Conservation (phyloP, 1,139 yeast genomes). For the Pichia kudriavzevii region DNA sequence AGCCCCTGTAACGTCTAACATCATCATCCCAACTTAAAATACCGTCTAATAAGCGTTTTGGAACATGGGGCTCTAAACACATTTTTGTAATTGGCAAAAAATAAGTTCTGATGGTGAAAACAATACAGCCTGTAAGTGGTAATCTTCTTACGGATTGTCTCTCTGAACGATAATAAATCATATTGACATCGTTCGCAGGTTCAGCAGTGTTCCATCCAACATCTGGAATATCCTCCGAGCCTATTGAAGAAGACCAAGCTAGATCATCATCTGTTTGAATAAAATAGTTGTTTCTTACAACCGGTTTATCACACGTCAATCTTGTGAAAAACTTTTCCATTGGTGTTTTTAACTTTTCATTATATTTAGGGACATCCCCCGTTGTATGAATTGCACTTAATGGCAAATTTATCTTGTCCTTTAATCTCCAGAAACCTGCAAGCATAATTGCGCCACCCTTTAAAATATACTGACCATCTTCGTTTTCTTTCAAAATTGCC, state of each 20-base stretch:
- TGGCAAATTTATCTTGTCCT: slow-evolving; percentile 49
- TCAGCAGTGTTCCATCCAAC: slow-evolving; percentile 57
- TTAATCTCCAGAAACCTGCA: slow-evolving; percentile 60
- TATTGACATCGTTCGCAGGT: slow-evolving; percentile 38
- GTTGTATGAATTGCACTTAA: slow-evolving; percentile 50
- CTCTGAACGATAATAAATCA: slow-evolving; percentile 54
- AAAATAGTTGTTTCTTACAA: slow-evolving; percentile 59
- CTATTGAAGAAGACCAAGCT: slow-evolving; percentile 61
- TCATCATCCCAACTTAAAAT: slow-evolving; percentile 52
- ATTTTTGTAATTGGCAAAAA: slow-evolving; percentile 48
- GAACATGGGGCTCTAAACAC: slow-evolving; percentile 52
- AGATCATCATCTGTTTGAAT: slow-evolving; percentile 55
- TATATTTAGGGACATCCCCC: slow-evolving; percentile 61
- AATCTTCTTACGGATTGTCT: slow-evolving; percentile 62
- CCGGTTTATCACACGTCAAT: slow-evolving; percentile 47
- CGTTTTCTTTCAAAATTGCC: slow-evolving; percentile 56
- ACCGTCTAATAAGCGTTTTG: slow-evolving; percentile 51
- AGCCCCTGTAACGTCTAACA: slow-evolving; percentile 55
- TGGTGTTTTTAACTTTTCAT: slow-evolving; percentile 48
- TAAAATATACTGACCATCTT: slow-evolving; percentile 46
- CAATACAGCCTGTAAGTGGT: slow-evolving; percentile 49
- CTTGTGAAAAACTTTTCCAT: slow-evolving; percentile 60
- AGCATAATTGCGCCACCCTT: slow-evolving; percentile 55
- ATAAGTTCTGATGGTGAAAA: slow-evolving; percentile 59
- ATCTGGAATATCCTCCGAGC: slow-evolving; percentile 42